phyloP scores from a whole-genome alignment of 768 basidiomycete species.

The Boletus huronensis region DNA sequence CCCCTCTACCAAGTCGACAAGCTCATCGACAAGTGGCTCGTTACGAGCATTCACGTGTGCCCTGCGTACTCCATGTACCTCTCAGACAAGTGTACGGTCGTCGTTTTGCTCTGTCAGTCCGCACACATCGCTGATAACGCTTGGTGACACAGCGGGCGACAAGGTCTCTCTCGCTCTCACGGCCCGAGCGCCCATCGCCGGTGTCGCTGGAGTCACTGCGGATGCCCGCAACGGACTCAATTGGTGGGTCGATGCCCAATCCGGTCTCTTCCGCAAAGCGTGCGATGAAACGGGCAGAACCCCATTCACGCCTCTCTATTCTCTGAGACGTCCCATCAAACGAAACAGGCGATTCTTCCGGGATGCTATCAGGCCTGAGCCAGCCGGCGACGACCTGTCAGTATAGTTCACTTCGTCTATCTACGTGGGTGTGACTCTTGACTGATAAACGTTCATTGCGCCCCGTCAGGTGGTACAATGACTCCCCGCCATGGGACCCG shows the following conservation, averaged over 20 bases:
- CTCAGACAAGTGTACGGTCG: constrained; percentile 21
- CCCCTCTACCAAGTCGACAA: constrained; percentile 23
- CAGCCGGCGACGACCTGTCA: constrained; percentile 17
- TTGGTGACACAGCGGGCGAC: constrained; percentile 16
- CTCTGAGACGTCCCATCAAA: constrained; percentile 15
- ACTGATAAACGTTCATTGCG: neutral
- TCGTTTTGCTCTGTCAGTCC: neutral
- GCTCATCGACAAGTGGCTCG: constrained; percentile 29
- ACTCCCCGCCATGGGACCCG: constrained; percentile 24
- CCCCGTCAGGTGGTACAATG: constrained; percentile 18
- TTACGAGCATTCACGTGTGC: constrained; percentile 31
- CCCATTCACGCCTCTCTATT: constrained; percentile 21
- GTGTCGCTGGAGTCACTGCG: neutral
- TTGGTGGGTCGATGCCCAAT: constrained; percentile 19
- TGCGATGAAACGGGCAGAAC: constrained; percentile 10
- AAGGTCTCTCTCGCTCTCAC: constrained; percentile 21
- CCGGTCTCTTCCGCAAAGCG: constrained; percentile 21
- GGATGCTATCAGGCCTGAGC: constrained; percentile 8
- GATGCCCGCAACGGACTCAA: neutral
- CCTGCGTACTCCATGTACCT: constrained; percentile 34
- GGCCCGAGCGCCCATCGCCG: constrained; percentile 4
- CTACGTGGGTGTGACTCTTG: no score
- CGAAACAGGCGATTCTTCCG: constrained; percentile 15
- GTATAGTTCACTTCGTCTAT: neutral
- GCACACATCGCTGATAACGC: neutral